Base-by-base conservation (phyloP, 805 yeast species). In the Babjeviella inositovora region DNA sequence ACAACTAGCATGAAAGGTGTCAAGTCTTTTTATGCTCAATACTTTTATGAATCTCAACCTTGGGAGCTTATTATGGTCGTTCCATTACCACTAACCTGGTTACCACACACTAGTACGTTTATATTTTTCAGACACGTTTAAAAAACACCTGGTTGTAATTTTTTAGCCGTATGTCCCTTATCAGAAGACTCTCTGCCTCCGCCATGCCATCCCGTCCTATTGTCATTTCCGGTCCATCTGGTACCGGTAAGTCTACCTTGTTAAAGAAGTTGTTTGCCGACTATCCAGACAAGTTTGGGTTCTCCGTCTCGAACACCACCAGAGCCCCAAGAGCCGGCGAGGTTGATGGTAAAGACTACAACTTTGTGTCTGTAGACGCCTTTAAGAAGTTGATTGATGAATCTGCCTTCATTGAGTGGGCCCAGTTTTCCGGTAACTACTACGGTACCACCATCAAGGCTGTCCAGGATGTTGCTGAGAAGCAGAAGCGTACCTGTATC, bases 151-250 rank as follows among this genome's bases (percentile, higher is more conserved):
- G n/a, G n/a, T n/a, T n/a, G n/a, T n/a, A n/a, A n/a, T n/a, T n/a
- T n/a, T n/a, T n/a, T n/a, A n/a, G n/a, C n/a, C n/a, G n/a, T n/a
- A n/a, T n/a, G n/a, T n/a, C n/a, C n/a, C n/a, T n/a, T n/a, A n/a
- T n/a, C n/a, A n/a, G n/a, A n/a, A n/a, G n/a, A n/a, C n/a, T n/a
- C n/a, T n/a, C n/a, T n/a, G n/a, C n/a, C n/a, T n/a, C n/a, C n/a
- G n/a, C n/a, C 13, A 20, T 20, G 22, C 15, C 15, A 13, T 10
- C 50, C 29, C 80, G 90, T 51, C 97, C 96, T 24, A 74, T 90
- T 33, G 96, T 90, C 32, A 65, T 90, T 31, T 84, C 95, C 19
- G 99, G 98, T 35, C 99, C 99, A 26, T 81, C 95, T 24, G 94
- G 87, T 20, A 63, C 96, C 18, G 99, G 99, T 32, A 90, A 90